Conservation (phyloP, 177 flowering plant genomes). For the Telopea speciosissima region DNA sequence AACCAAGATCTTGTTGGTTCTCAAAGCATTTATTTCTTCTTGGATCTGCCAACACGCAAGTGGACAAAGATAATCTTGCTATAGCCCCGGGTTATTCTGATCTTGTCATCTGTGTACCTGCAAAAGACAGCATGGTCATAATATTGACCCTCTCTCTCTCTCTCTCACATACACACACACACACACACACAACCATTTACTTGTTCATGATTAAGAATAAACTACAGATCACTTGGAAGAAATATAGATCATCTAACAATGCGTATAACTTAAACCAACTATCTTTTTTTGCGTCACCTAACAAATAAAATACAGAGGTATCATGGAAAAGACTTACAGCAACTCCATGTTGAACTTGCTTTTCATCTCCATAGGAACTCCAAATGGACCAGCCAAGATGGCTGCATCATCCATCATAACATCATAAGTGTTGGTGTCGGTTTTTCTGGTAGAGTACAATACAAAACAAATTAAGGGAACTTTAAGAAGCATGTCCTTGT, state of each 20-base stretch:
- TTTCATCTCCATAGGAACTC: conserved; percentile 61
- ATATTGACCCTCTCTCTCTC: not conserved
- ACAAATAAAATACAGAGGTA: too few relatives aligned
- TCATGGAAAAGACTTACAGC: conserved; percentile 42
- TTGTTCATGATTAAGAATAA: not conserved
- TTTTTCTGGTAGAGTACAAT: conserved; percentile 40
- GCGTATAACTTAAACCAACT: too few relatives aligned
- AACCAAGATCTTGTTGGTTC: not conserved
- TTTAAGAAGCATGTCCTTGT: not conserved
- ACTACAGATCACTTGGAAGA: not conserved
- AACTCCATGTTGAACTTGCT: conserved; percentile 54
- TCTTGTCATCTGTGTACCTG: conserved; percentile 76
- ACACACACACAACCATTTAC: not conserved
- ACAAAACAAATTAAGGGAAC: not conserved
- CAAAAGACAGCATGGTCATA: conserved; percentile 12
- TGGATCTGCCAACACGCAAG: conserved; percentile 29
- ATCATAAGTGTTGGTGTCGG: conserved; percentile 41
- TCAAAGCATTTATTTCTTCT: conserved; percentile 13
- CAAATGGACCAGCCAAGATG: conserved; percentile 56
- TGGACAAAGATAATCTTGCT: conserved; percentile 63
- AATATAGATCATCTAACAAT: too few relatives aligned
- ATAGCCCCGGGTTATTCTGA: conserved; percentile 69
- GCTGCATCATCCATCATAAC: conserved; percentile 81
- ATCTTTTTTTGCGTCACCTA: too few relatives aligned
- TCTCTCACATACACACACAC: too few relatives aligned